Evolutionary conservation across 2,329 filamentous ascomycete genomes (phyloP), one percentile per base, ranked within the genome.

Genomic region (Didymella keratinophila): DNA sequence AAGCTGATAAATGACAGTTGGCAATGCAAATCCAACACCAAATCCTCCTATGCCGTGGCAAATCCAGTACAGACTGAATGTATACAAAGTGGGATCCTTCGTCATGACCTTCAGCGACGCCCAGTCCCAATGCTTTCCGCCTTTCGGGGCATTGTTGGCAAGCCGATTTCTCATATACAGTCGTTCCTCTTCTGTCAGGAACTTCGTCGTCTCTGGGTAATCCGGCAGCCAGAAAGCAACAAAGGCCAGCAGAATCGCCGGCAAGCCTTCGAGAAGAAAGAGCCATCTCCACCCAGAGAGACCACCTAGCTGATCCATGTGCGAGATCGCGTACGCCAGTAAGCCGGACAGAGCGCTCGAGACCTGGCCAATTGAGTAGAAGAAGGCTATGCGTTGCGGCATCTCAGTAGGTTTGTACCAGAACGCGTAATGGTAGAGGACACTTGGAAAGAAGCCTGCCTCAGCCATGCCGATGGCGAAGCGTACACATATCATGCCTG

Each of bases 261-360:
- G 63, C 6, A 67, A 39, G 10, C 64, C 62, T 36, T 65, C 64
- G 1, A 67, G 39, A 11, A 65, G 45, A 23, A 67, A 67, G n/a
- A 73, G 62, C 69, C 71, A 73, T 2, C 67, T 57, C 71, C 70
- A 73, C 16, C 71, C 71, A 14, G 64, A 67, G 63, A 67, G 51
- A 7, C 68, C 83, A 8, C 78, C 79, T 7, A 81, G 79, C 36
- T 79, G 78, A 68, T 89, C 86, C 60, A 87, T 80, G 65, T 89
- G 88, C 32, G 76, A 78, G 63, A 89, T 88, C 8, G 67, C 68
- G 56, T 81, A 83, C 1, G 85, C 84, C 0, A 88, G 76, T 0
- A 67, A 48, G 16, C 64, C 64, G 18, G 62, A 65, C 4, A 67
- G 43, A 1, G 64, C 64, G 32, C 55, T 61, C 12, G 62, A 63